A percentile compares a stretch with the other conserved stretches of the same genome.
phyloP scores from a whole-genome alignment of 495 filamentous ascomycete genomes.

The Xylaria grammica region DNA sequence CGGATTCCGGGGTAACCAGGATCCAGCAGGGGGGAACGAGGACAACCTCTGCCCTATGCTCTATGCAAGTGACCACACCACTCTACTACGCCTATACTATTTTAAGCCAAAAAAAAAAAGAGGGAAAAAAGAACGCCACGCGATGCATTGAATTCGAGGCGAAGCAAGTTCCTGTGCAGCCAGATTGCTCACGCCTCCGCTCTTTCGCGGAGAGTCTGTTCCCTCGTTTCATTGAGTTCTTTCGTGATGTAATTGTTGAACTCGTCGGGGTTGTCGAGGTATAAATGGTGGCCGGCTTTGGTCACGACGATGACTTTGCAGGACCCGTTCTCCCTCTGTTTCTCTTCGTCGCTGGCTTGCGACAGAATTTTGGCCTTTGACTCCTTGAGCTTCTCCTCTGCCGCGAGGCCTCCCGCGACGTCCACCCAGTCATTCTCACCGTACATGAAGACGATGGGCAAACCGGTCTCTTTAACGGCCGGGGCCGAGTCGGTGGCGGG shows the following conservation, averaged over 20 bases:
- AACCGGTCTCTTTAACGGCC: constrained; percentile 66
- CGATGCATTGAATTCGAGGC: constrained; percentile 18
- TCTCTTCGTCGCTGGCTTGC: constrained; percentile 70
- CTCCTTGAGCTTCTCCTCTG: constrained; percentile 78
- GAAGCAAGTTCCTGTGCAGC: neutral
- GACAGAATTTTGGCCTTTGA: constrained; percentile 62
- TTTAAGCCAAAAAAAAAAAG: neutral
- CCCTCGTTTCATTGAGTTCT: constrained; percentile 75
- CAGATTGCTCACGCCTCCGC: neutral
- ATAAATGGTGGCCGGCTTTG: constrained; percentile 89
- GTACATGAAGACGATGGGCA: constrained; percentile 91
- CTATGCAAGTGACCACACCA: neutral
- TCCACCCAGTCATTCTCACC: constrained; percentile 99
- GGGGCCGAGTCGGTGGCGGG: constrained; percentile 42
- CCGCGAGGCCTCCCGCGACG: constrained; percentile 79
- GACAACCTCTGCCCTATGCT: neutral
- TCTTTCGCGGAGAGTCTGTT: constrained; percentile 26
- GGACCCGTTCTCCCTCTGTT: constrained; percentile 71
- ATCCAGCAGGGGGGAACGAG: neutral
- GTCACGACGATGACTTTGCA: constrained; percentile 85
- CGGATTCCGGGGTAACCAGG: neutral
- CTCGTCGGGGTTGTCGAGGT: constrained; percentile 86
- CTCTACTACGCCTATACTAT: neutral
- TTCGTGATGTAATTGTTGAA: constrained; percentile 78
- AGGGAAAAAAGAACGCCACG: constrained; percentile 15